phyloP scores from a whole-genome alignment of 2,329 filamentous ascomycete species.

The Clarireedia hainanense region DNA sequence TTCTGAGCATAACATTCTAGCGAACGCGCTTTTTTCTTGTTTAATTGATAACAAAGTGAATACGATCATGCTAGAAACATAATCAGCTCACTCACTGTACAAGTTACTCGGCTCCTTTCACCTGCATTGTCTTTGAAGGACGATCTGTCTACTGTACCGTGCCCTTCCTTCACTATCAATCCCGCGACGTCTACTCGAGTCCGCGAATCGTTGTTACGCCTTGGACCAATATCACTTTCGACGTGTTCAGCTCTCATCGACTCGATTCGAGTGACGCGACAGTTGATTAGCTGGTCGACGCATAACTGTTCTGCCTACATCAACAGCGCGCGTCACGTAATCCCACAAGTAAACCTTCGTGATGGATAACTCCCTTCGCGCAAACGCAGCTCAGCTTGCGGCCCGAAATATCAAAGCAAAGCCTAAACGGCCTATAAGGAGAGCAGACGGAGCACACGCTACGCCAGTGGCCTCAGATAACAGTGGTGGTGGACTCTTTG shows the following conservation, averaged over 20 bases:
- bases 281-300: neutral
- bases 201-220: neutral
- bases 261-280: neutral
- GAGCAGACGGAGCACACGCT: neutral
- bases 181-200: neutral
- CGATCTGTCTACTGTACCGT: too few relatives aligned
- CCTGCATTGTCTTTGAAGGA: too few relatives aligned
- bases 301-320: neutral
- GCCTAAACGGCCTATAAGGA: constrained; percentile 10
- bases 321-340: neutral
- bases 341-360: constrained; percentile 4
- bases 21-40: neutral
- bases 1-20: neutral
- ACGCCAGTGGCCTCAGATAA: constrained; percentile 3
- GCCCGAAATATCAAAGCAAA: constrained; percentile 24
- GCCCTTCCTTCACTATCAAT: neutral
- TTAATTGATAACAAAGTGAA: too few relatives aligned
- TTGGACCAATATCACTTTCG: neutral
- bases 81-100: too few relatives aligned
- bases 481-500: constrained; percentile 23
- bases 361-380: constrained; percentile 22
- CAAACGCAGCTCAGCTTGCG: constrained; percentile 29
- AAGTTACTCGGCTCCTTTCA: too few relatives aligned
- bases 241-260: neutral
- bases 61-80: neutral